Evolutionary conservation across 495 filamentous ascomycete species (phyloP), one percentile per base, ranked within the genome.

Genomic region (Hypoxylon lenormandii): DNA sequence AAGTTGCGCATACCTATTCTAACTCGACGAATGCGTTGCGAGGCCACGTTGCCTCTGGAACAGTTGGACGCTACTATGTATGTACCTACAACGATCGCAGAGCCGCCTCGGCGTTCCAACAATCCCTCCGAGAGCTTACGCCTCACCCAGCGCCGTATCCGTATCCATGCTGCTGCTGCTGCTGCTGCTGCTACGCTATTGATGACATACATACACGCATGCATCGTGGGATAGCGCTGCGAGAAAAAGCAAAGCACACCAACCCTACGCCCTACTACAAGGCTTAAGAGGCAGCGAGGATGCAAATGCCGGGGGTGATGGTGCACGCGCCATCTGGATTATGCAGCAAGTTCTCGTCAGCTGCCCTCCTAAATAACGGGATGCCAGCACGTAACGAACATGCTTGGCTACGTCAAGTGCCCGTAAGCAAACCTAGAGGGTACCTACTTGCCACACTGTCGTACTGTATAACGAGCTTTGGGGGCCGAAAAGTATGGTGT

Each of bases 11-110:
- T 21, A n/a, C n/a, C n/a, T n/a, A n/a, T 13, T 58, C 38, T 15
- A 45, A 26, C 36, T 16, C 36, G 15, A 36, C 30, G 42, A 19
- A 8, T 45, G 60, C 58, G 8, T 62, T 15, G 46, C 61, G 46
- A 65, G 56, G 61, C 61, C 68, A 71, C 68, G 68, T 71, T 54
- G 43, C 56, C 21, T 48, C 13, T 58, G 26, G 53, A 10, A 10
- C 38, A 21, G n/a, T 42, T 59, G 11, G 58, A 28, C 18, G 33
- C 16, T 21, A 12, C 21, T n/a, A n/a, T n/a, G n/a, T n/a, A n/a
- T n/a, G n/a, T n/a, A n/a, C n/a, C n/a, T n/a, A n/a, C n/a, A n/a
- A 37, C 52, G 40, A 36, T 26, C 52, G 37, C 67, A 33, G 67
- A 65, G 61, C 58, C 56, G 61, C 46, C 37, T 42, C 60, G 54